Evolutionary conservation across 441 rosid species (phyloP), one percentile per base, ranked within the genome.

Genomic region (Erodium texanum): DNA sequence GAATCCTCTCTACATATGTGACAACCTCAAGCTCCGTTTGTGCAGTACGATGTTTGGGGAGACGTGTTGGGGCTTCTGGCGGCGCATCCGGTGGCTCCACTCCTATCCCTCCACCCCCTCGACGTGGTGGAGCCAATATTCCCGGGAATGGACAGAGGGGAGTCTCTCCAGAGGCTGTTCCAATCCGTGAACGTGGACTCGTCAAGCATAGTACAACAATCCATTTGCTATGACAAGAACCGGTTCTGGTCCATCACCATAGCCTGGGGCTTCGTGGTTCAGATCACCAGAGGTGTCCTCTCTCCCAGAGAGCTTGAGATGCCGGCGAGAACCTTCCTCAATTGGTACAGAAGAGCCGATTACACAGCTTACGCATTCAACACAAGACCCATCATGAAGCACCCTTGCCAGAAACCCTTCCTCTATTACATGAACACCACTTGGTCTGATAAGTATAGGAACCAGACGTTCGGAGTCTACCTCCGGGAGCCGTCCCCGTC

Each of bases 281-380:
- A 89, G 69, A 79, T 91, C 62, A 75, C 80, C 73, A 70, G 95
- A 64, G 93, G 93, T 52, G 76, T 88, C 11, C 76, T 85, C 45
- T 89, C 97, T 7, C 99, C 97, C 0, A 76, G 96, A 14, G 96
- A 94, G 76, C 93, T 91, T 0, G 99, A 91, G 68, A 87, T 81
- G 86, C 96, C 97, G 0, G 67, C 96, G 0, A 88, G 97, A 79
- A 91, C 96, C 0, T 91, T 91, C 78, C 86, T 87, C 1, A 91
- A 88, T 67, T 91, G 96, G 96, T 88, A 83, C 74, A 67, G 78
- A n/a, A 82, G 81, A 73, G 96, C 92, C 0, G 96, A 88, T 75
- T 89, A 88, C 79, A 85, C 82, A 5, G 92, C 86, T 0, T 87
- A 91, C 67, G 84, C 99, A 32, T 88, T 94, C 77, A 89, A 88